A percentile compares a stretch with the other conserved stretches of the same genome.
phyloP scores from a whole-genome alignment of 139 green algal species.

The Micractinium sp. region DNA sequence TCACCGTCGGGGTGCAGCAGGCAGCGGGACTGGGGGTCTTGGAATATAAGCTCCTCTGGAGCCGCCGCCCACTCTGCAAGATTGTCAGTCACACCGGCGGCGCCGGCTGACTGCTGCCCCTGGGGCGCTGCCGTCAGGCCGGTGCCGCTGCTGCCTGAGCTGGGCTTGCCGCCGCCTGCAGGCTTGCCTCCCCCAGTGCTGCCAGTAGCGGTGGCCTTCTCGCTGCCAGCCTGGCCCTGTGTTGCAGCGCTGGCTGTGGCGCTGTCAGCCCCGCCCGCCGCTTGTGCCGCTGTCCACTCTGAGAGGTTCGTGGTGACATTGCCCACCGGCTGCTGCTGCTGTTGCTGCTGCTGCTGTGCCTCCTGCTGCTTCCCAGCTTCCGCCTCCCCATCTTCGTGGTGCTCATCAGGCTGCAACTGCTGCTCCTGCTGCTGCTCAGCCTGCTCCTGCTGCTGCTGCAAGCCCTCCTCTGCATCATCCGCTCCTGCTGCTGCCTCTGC shows the following conservation, averaged over 20 bases:
- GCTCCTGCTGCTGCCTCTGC: background rate
- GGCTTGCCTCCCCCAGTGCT: background rate
- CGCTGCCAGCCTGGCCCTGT: no score
- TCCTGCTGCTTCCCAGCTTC: background rate
- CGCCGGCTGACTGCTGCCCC: background rate
- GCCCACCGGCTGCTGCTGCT: background rate
- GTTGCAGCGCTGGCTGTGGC: no score
- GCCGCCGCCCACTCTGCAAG: background rate
- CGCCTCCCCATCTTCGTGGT: background rate
- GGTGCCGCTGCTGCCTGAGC: background rate
- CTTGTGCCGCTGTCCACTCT: background rate
- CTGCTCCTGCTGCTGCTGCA: background rate
- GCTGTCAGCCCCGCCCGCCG: no score
- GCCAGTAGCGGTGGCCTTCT: no score
- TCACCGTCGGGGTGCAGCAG: background rate
- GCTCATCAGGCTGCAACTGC: background rate
- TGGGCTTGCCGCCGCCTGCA: background rate
- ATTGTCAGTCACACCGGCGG: background rate
- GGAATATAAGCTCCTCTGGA: background rate
- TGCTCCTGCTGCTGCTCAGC: background rate
- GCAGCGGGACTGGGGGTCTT: background rate
- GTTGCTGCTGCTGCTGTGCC: background rate
- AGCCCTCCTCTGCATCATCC: background rate
- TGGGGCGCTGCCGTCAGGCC: background rate
- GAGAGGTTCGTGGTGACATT: background rate